Conservation (phyloP, 345 rosid genomes). For the Lumnitzera littorea region DNA sequence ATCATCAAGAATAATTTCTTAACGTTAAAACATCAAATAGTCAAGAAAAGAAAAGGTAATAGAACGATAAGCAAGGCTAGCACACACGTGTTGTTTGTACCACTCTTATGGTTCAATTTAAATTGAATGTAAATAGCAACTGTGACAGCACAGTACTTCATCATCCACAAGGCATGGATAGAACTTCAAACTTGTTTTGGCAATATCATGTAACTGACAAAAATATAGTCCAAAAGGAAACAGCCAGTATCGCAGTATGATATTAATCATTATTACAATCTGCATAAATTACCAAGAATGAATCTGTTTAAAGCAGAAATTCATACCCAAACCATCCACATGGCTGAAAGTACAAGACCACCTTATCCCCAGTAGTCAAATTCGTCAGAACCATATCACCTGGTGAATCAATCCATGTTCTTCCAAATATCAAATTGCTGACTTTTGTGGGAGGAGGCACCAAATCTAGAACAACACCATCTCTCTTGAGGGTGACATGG, state of each 20-base stretch:
- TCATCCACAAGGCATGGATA: too few relatives aligned
- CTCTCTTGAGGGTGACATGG: constrained; percentile 55
- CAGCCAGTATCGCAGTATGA: too few relatives aligned
- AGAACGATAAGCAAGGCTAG: too few relatives aligned
- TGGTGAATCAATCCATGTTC: constrained; percentile 75
- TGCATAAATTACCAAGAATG: background rate
- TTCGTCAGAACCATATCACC: constrained; percentile 82
- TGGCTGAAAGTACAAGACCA: constrained; percentile 66
- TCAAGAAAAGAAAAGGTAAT: background rate
- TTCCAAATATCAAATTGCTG: constrained; percentile 69
- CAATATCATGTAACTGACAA: too few relatives aligned
- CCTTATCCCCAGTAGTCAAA: constrained; percentile 71
- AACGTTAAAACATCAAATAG: background rate
- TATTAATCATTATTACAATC: background rate
- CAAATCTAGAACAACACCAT: constrained; percentile 64
- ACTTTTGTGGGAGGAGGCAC: constrained; percentile 75
- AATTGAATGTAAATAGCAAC: too few relatives aligned
- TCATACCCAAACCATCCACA: constrained; percentile 84
- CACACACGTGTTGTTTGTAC: too few relatives aligned
- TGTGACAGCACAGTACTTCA: too few relatives aligned
- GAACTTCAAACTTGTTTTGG: too few relatives aligned
- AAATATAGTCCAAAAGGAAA: too few relatives aligned
- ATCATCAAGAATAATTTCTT: too few relatives aligned
- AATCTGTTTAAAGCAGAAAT: constrained; percentile 6
- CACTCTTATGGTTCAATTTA: too few relatives aligned